Percentiles rank a stretch among this genome's conserved stretches.
Evolutionary conservation across 129 eudicot species (phyloP).

Genomic region (Gnaphalium uliginosum): DNA sequence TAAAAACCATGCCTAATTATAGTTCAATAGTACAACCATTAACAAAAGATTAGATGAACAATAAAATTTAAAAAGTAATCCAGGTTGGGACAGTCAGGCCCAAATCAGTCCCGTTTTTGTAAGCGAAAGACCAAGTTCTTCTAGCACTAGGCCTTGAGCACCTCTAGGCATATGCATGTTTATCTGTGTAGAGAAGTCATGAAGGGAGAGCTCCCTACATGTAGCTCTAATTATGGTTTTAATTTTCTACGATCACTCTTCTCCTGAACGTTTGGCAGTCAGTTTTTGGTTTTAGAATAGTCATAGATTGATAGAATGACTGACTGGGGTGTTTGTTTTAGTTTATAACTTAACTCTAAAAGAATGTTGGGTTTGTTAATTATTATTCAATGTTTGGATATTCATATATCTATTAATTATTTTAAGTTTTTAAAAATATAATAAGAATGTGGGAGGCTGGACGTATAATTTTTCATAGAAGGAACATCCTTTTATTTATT

Average conservation of each 20-base stretch:
- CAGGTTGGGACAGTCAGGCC: not conserved
- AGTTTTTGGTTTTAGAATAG: not conserved
- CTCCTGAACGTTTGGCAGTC: slow-evolving; percentile 4
- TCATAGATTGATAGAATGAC: not conserved
- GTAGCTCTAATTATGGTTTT: not conserved
- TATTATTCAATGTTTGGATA: not conserved
- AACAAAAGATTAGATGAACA: not conserved
- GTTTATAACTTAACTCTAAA: not conserved
- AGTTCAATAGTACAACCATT: not conserved
- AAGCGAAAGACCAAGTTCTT: not conserved
- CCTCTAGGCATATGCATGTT: not conserved
- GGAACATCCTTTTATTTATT: not conserved
- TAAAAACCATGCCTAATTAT: not conserved
- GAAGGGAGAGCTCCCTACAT: not conserved
- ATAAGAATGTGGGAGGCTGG: not conserved
- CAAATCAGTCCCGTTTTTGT: not conserved
- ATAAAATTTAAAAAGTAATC: too few relatives aligned
- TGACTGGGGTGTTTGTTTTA: slow-evolving; percentile 3
- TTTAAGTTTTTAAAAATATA: not conserved
- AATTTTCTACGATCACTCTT: slow-evolving; percentile 1
- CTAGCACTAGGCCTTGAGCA: not conserved
- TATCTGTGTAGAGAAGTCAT: not conserved
- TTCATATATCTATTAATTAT: not conserved
- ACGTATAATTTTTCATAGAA: not conserved
- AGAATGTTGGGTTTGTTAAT: too few relatives aligned